phyloP scores from a whole-genome alignment of 306 rosid species.

The Cucumis cinereus region DNA sequence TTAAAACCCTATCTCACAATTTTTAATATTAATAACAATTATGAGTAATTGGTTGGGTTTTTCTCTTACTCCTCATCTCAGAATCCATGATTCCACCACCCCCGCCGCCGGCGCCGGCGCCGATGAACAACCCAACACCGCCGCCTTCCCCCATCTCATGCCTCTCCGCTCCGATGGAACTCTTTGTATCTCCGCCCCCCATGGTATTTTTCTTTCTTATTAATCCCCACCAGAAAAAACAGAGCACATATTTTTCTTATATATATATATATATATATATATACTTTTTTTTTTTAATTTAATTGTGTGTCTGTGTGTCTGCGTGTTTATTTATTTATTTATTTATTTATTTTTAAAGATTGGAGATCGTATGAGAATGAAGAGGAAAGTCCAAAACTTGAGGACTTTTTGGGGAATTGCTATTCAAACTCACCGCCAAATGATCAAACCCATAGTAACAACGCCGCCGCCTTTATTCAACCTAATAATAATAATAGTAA shows the following conservation, averaged over 20 bases:
- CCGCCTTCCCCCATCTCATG: constrained; percentile 35
- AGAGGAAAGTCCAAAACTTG: constrained; percentile 79
- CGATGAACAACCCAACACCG: constrained; percentile 23
- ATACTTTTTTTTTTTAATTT: no score
- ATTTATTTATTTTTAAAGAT: constrained; percentile 10
- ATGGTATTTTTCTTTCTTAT: constrained; percentile 32
- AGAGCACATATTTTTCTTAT: no score
- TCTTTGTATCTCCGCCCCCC: constrained; percentile 42
- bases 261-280: no score
- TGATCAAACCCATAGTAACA: constrained; percentile 20
- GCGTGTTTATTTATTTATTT: no score
- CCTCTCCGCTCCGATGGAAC: constrained; percentile 93
- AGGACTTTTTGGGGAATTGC: constrained; percentile 75
- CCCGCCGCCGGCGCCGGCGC: constrained; percentile 8
- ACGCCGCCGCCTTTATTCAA: constrained; percentile 5
- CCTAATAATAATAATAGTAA: background rate
- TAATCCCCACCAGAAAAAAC: background rate
- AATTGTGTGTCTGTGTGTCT: no score
- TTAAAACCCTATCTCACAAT: no score
- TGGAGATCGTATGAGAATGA: constrained; percentile 57
- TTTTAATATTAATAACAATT: no score
- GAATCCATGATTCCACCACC: constrained; percentile 38
- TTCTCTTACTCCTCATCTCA: constrained; percentile 82
- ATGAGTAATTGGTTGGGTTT: constrained; percentile 87
- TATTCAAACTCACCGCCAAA: constrained; percentile 53